Conservation (phyloP, 2,329 filamentous ascomycete genomes). For the Colletotrichum aenigma region DNA sequence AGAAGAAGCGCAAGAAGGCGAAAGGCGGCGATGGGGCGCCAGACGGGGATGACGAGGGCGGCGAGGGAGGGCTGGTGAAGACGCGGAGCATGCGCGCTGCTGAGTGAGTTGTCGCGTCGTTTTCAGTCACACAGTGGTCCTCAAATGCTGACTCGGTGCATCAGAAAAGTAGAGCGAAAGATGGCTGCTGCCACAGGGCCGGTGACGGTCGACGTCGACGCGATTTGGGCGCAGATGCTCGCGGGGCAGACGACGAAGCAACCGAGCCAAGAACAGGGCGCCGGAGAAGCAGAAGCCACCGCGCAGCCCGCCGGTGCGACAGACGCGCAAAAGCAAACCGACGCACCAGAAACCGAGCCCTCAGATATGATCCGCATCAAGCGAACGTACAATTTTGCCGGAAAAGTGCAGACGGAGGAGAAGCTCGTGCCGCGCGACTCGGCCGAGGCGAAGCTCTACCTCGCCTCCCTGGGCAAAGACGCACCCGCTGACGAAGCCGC, state of each 20-base stretch:
- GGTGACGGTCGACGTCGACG: constrained; percentile 74
- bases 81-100: constrained; percentile 72
- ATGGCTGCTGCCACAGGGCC: constrained; percentile 57
- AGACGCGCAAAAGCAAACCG: constrained; percentile 6
- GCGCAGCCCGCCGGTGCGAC: not conserved
- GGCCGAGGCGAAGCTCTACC: constrained; percentile 68
- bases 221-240: constrained; percentile 72
- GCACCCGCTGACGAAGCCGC: constrained; percentile 25
- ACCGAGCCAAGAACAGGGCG: constrained; percentile 6
- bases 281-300: not conserved
- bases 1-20: constrained; percentile 50
- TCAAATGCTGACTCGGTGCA: not conserved
- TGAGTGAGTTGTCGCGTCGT: constrained; percentile 51
- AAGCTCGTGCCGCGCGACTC: constrained; percentile 70
- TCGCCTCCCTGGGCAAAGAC: constrained; percentile 52
- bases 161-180: constrained; percentile 62
- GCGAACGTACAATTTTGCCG: constrained; percentile 77
- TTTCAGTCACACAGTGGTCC: rapidly evolving
- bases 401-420: constrained; percentile 73
- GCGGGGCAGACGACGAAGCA: constrained; percentile 35
- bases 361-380: constrained; percentile 65
- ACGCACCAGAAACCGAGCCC: constrained; percentile 26
- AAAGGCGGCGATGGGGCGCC: constrained; percentile 34
- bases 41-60: constrained; percentile 58
- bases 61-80: constrained; percentile 70